Conservation (phyloP, 2,329 filamentous ascomycete genomes). For the Venturia carpophila region DNA sequence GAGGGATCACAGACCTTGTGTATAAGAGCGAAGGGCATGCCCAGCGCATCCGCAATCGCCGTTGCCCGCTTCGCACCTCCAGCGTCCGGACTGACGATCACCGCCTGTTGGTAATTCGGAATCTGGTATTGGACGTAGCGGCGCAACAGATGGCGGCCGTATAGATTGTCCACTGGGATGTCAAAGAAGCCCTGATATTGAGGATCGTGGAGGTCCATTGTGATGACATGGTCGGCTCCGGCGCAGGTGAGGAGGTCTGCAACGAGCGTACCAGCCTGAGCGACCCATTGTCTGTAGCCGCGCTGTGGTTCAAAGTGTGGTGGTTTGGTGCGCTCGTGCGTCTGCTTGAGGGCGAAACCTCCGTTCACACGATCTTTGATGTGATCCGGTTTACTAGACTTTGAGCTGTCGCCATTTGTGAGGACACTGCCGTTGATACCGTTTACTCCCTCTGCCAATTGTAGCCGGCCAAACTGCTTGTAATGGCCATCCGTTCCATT, state of each 20-base stretch:
- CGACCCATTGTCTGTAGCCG: slow-evolving; percentile 98
- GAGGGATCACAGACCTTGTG: slow-evolving; percentile 65
- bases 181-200: slow-evolving; percentile 99
- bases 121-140: slow-evolving; percentile 72
- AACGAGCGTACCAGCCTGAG: slow-evolving; percentile 89
- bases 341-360: slow-evolving; percentile 46
- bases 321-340: slow-evolving; percentile 50
- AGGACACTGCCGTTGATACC: slow-evolving; percentile 28
- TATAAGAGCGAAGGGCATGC: slow-evolving; percentile 93
- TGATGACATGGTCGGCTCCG: slow-evolving; percentile 93
- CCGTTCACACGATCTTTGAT: slow-evolving; percentile 12
- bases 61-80: slow-evolving; percentile 95
- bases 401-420: slow-evolving; percentile 24
- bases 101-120: slow-evolving; percentile 72
- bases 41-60: slow-evolving; percentile 84
- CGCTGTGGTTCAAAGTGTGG: slow-evolving; percentile 68
- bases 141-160: slow-evolving; percentile 66
- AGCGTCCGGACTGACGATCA: slow-evolving; percentile 93
- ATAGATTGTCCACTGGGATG: slow-evolving; percentile 95
- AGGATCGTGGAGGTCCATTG: slow-evolving; percentile 92
- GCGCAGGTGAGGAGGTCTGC: slow-evolving; percentile 92
- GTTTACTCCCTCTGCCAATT: slow-evolving; percentile 13
- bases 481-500: slow-evolving; percentile 65
- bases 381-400: slow-evolving; percentile 25
- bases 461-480: slow-evolving; percentile 55